Base-by-base conservation (phyloP, 345 rosid species). In the Eucalyptus brandiana region DNA sequence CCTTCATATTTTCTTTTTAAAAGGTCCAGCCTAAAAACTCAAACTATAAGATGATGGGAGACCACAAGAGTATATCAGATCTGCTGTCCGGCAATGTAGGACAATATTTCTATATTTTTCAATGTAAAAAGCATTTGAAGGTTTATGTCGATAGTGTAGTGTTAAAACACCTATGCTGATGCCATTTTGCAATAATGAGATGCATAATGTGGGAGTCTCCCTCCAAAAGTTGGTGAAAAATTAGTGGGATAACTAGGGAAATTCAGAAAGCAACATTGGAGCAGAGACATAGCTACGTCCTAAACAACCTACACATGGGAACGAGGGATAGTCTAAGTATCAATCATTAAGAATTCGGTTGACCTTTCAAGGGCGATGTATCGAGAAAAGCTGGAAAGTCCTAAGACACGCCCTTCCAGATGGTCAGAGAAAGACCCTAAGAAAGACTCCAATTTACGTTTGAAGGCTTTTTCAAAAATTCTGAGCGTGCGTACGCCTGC, bases 31-130 rank as follows among this genome's bases (percentile, higher is more conserved):
- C 2, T 6, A 72, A 72, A 72, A 72, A 3, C 4, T 34, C 19
- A 72, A 72, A 72, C 5, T 72, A 12, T 37, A 1, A 72, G 0
- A 6, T 34, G 4, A 34, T 34, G 2, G 2, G 8, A 34, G 8
- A 21, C 2, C 45, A 72, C 15, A 72, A 72, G 2, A 34, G 5
- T 72, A 19, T 19, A 9, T 18, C 23, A 5, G 3, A 72, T 5
- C 0, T 72, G 7, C 40, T 34, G 3, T 72, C 3, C 6, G 2
- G 81, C 14, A 6, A 37, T 2, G 2, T 19, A 4, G 0, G 44
- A 37, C 4, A 72, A 34, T 18, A 72, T 72, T 9, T 34, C 3
- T 18, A 72, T 72, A 34, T 9, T 76, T 21, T 76, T 76, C 2
- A 40, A 40, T 3, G 28, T 21, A 12, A 21, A 76, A 21, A 3